Percentiles rank a stretch among this genome's conserved stretches.
Conservation (phyloP, 2,329 filamentous ascomycete genomes). For the Penicillium sp. region DNA sequence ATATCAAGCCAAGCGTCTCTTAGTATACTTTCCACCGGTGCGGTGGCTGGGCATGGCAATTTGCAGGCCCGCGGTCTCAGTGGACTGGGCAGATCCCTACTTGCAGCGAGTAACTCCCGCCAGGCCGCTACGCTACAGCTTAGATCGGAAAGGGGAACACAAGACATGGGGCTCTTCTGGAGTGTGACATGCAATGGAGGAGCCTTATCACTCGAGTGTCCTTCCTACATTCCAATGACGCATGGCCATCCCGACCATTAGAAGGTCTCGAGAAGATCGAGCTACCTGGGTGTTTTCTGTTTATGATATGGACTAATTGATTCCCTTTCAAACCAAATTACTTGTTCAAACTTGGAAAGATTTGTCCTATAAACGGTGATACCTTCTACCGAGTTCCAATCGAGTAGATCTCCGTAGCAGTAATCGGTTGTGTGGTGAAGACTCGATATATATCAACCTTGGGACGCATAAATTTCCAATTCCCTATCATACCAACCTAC, state of each 20-base stretch:
- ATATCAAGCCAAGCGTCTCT: neutral
- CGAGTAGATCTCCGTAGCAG: no score
- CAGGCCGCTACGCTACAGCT: no score
- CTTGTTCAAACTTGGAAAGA: no score
- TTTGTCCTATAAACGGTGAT: no score
- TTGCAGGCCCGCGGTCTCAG: neutral
- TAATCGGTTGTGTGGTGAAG: no score
- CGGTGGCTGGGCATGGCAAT: neutral
- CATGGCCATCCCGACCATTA: neutral
- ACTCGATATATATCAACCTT: no score
- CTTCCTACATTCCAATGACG: slow-evolving; percentile 1
- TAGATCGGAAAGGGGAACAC: neutral
- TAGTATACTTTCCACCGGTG: neutral
- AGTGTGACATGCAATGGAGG: neutral
- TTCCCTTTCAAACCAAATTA: neutral
- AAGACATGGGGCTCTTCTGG: neutral
- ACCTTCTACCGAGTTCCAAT: no score
- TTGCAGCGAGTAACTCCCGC: neutral
- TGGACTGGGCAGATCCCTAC: neutral
- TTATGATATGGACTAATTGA: neutral
- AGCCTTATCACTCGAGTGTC: neutral
- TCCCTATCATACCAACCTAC: no score
- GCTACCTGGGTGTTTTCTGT: neutral
- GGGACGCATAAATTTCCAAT: no score
- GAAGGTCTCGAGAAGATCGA: slow-evolving; percentile 19